A percentile compares a stretch with the other conserved stretches of the same genome.
phyloP scores from a whole-genome alignment of 768 basidiomycete species.

The Saitozyma sp. region DNA sequence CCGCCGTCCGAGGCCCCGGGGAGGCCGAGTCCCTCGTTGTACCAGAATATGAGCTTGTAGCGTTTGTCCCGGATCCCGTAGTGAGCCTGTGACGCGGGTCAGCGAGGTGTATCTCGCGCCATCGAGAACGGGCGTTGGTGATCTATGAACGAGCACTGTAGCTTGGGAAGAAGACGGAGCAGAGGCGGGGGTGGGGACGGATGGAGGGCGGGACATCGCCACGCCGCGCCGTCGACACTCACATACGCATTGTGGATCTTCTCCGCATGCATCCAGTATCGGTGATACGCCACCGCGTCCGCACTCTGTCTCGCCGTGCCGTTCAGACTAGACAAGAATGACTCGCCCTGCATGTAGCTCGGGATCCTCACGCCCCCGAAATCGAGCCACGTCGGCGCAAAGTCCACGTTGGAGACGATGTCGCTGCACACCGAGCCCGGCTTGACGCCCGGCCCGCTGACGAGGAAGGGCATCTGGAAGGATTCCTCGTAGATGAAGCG shows the following conservation, averaged over 20 bases:
- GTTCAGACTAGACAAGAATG: constrained; percentile 1
- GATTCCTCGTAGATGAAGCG: constrained; percentile 25
- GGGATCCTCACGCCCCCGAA: constrained; percentile 3
- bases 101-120: not conserved
- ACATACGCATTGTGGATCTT: constrained; percentile 7
- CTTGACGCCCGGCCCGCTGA: constrained; percentile 8
- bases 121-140: too few species aligned
- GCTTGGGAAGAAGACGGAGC: too few species aligned
- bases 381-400: constrained; percentile 11
- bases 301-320: not conserved
- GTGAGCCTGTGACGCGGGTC: constrained; percentile 11
- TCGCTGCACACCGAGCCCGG: constrained; percentile 11
- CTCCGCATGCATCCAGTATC: constrained; percentile 11
- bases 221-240: not conserved
- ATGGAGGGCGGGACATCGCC: too few species aligned
- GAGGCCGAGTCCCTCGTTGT: constrained; percentile 21
- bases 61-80: constrained; percentile 23
- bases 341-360: constrained; percentile 10
- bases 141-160: too few species aligned
- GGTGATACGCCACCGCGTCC: constrained; percentile 7
- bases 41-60: constrained; percentile 40
- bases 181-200: too few species aligned
- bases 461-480: constrained; percentile 12
- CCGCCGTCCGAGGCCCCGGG: constrained; percentile 19
- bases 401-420: constrained; percentile 14